Conservation (phyloP, 1,139 yeast genomes). For the Geotrichum histeridarum region DNA sequence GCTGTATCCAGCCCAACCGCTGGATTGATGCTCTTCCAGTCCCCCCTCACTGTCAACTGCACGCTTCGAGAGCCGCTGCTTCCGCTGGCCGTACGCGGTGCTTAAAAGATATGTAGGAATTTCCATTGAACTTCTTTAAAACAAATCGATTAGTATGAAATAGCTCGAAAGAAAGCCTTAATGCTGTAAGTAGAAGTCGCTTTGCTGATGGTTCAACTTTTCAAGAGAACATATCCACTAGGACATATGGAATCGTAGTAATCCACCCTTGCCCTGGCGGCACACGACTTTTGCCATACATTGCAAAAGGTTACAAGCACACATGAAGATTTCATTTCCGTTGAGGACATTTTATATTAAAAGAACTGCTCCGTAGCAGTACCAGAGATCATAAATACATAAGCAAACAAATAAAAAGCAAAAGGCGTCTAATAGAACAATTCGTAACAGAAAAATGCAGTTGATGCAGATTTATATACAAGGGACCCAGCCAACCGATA, state of each 20-base stretch:
- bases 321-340: slow-evolving; percentile 16
- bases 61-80: slow-evolving; percentile 15
- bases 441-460: slow-evolving; percentile 23
- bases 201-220: no score
- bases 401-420: slow-evolving; percentile 2
- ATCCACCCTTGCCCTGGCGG: no score
- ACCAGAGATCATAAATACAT: slow-evolving; percentile 3
- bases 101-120: slow-evolving; percentile 27
- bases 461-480: slow-evolving; percentile 25
- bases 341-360: slow-evolving; percentile 21
- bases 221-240: no score
- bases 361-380: slow-evolving; percentile 7
- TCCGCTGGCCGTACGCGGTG: slow-evolving; percentile 32
- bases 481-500: not conserved
- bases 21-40: not conserved
- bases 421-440: not conserved
- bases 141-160: not conserved
- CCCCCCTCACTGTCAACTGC: not conserved
- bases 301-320: not conserved
- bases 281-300: no score
- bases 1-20: not conserved
- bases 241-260: no score
- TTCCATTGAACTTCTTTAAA: slow-evolving; percentile 5
- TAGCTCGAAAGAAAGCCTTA: not conserved
- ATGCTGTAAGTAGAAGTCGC: no score